Percentiles rank a stretch among this genome's conserved stretches.
phyloP scores from a whole-genome alignment of 495 filamentous ascomycete genomes.

The Peziza echinospora region DNA sequence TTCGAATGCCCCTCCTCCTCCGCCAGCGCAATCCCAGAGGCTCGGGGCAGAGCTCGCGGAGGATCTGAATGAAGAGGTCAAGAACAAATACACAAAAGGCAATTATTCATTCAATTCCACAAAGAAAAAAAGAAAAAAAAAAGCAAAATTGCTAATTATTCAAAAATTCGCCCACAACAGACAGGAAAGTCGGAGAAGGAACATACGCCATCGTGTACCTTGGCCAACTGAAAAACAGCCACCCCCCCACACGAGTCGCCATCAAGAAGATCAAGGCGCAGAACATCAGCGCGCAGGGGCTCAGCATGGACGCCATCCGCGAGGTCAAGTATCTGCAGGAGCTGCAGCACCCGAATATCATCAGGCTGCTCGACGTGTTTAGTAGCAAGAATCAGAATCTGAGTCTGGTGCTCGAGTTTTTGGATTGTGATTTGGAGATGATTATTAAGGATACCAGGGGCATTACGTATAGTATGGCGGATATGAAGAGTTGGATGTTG shows the following conservation, averaged over 20 bases:
- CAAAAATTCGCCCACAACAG: slow-evolving; percentile 24
- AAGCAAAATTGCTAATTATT: too few relatives aligned
- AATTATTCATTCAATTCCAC: slow-evolving; percentile 2
- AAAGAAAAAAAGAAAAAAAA: too few relatives aligned
- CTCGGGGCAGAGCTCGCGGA: slow-evolving; percentile 31
- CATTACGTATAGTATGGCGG: slow-evolving; percentile 52
- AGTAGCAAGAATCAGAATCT: slow-evolving; percentile 82
- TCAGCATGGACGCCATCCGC: slow-evolving; percentile 81
- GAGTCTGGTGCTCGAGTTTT: slow-evolving; percentile 80
- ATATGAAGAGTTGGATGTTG: slow-evolving; percentile 96
- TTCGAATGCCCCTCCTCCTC: background rate
- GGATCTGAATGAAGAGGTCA: slow-evolving; percentile 71
- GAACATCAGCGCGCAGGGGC: slow-evolving; percentile 57
- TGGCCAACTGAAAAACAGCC: slow-evolving; percentile 43
- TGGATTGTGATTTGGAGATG: slow-evolving; percentile 77
- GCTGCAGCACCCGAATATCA: slow-evolving; percentile 88
- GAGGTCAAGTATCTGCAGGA: slow-evolving; percentile 91
- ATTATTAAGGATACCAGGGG: slow-evolving; percentile 62
- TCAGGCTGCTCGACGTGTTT: slow-evolving; percentile 76
- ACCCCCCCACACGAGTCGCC: slow-evolving; percentile 52
- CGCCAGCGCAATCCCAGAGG: slow-evolving; percentile 25
- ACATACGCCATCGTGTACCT: slow-evolving; percentile 93
- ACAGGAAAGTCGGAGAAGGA: slow-evolving; percentile 80
- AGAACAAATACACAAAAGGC: slow-evolving; percentile 75
- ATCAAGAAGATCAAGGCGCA: slow-evolving; percentile 98